phyloP scores from a whole-genome alignment of 192 early-diverging fungal species.

The Gigaspora rosea region DNA sequence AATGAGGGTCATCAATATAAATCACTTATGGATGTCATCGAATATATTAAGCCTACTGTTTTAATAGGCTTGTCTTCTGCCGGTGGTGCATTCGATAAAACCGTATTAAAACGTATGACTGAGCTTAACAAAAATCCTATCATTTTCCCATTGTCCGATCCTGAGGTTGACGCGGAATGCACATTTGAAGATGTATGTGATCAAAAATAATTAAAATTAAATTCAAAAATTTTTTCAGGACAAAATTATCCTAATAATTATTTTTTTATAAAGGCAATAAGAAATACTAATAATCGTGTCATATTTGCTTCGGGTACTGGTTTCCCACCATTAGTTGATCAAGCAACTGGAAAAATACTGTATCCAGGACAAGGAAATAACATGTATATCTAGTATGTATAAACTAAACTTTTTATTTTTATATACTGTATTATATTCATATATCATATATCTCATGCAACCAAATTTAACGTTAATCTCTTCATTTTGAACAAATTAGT shows the following conservation, averaged over 20 bases:
- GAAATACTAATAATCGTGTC: slow-evolving; percentile 77
- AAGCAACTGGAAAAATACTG: slow-evolving; percentile 54
- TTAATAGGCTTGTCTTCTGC: slow-evolving; percentile 89
- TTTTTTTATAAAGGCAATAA: slow-evolving; percentile 62
- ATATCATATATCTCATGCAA: neutral
- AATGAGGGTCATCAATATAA: slow-evolving; percentile 79
- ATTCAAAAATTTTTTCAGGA: neutral
- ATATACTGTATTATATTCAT: no score
- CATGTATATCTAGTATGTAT: slow-evolving; percentile 83
- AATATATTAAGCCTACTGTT: slow-evolving; percentile 86
- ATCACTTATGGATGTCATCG: slow-evolving; percentile 71
- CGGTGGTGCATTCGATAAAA: slow-evolving; percentile 73
- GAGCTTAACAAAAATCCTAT: slow-evolving; percentile 77
- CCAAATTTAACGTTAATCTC: neutral
- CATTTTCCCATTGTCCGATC: slow-evolving; percentile 91
- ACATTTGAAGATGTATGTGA: slow-evolving; percentile 69
- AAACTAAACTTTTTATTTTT: neutral
- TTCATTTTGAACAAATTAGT: slow-evolving; percentile 26
- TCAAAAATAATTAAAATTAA: neutral
- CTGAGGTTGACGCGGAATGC: slow-evolving; percentile 88
- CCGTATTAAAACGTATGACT: slow-evolving; percentile 75
- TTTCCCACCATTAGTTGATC: slow-evolving; percentile 78
- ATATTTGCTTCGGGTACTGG: slow-evolving; percentile 96
- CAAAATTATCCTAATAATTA: neutral
- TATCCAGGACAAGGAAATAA: slow-evolving; percentile 91